Evolutionary conservation across 495 filamentous ascomycete species (phyloP).

Genomic region (Hyphodiscus hymeniophilus): DNA sequence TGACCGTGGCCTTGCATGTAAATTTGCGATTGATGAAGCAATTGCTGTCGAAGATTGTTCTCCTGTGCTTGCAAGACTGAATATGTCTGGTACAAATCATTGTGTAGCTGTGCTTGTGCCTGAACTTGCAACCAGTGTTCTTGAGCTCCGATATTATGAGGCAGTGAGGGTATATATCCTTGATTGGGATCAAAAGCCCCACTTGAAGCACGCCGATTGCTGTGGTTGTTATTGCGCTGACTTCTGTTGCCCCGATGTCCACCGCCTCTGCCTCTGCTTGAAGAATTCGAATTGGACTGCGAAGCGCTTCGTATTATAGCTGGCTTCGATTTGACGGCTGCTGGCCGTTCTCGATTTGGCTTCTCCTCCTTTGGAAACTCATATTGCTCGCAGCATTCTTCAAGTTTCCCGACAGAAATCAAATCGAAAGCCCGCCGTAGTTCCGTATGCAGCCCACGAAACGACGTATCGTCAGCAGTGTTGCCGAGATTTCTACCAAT

Average conservation of each 20-base stretch:
- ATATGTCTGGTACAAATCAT: constrained; percentile 34
- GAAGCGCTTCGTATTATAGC: constrained; percentile 38
- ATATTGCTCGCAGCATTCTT: constrained; percentile 75
- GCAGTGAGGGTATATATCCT: constrained; percentile 4
- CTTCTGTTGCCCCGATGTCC: constrained; percentile 43
- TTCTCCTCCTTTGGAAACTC: constrained; percentile 80
- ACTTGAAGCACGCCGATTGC: constrained; percentile 31
- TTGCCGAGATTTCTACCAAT: constrained; percentile 89
- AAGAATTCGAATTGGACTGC: constrained; percentile 22
- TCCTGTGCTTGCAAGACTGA: constrained; percentile 29
- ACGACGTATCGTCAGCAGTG: constrained; percentile 90
- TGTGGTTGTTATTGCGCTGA: constrained; percentile 33
- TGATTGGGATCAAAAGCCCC: constrained; percentile 27
- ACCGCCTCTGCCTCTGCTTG: constrained; percentile 47
- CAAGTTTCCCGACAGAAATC: constrained; percentile 65
- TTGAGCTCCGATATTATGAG: constrained; percentile 28
- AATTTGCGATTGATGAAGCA: constrained; percentile 38
- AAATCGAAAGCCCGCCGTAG: constrained; percentile 79
- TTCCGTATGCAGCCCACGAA: constrained; percentile 83
- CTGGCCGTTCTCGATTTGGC: constrained; percentile 59
- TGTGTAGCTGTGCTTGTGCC: constrained; percentile 30
- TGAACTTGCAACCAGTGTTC: constrained; percentile 34
- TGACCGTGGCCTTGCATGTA: constrained; percentile 34
- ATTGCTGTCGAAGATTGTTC: constrained; percentile 36
- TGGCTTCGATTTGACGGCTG: constrained; percentile 37